Base-by-base conservation (phyloP, 306 rosid genomes). In the Lupinus albus region DNA sequence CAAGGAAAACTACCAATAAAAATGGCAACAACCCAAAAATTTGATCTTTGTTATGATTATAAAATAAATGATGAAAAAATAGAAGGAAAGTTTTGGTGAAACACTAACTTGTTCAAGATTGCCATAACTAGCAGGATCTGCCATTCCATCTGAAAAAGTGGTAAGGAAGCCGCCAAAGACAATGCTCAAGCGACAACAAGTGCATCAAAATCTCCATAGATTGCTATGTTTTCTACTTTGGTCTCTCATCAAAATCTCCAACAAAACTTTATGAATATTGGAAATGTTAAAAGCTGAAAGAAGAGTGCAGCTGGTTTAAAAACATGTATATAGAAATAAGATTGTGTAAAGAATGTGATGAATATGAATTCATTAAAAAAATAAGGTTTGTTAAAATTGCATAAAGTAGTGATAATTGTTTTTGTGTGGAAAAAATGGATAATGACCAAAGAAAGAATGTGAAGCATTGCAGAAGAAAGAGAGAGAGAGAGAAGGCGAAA, bases 121-220 rank as follows among this genome's bases (percentile, higher is more conserved):
- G n/a, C n/a, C n/a, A 81, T 14, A 82, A 85, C 80, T 68, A 75
- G 77, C 87, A 66, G 61, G 97, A 87, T 89, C 83, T 81, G 96
- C 91, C 97, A 85, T n/a, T n/a, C n/a, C n/a, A n/a, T n/a, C n/a
- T n/a, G n/a, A n/a, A n/a, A n/a, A n/a, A n/a, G n/a, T n/a, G n/a
- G n/a, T n/a, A n/a, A n/a, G n/a, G n/a, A n/a, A n/a, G n/a, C n/a
- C n/a, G n/a, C n/a, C n/a, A n/a, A 74, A 68, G 66, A 76, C 77
- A 62, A 78, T 83, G 81, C 78, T 83, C 80, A 67, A 83, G 80
- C 78, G 81, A 72, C 83, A 81, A 61, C 48, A 80, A 78, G 44
- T 81, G 86, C 87, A 81, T 88, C 81, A 78, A 79, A 72, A 79
- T 85, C 96, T 88, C 89, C 96, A 85, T 92, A 74, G 91, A 82